Base-by-base conservation (phyloP, 805 yeast species). In the Millerozyma miso region DNA sequence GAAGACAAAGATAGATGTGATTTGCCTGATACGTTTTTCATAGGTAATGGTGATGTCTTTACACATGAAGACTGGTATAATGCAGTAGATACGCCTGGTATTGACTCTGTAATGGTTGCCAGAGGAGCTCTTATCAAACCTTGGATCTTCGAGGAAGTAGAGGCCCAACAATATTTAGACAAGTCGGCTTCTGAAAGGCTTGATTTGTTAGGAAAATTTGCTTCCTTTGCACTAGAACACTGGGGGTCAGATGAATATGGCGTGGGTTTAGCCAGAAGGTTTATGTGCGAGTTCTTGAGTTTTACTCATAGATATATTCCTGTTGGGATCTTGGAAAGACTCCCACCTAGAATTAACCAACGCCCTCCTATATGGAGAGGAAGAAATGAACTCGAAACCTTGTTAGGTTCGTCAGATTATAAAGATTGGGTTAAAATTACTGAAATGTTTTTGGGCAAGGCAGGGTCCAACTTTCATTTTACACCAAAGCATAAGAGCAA, bases 211-310 rank as follows among this genome's bases (percentile, higher is more conserved):
- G 71, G 73, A 49, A 76, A 74, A 40, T 93, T 81, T 59, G 80
- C 95, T 3, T 67, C 81, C 42, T 86, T 70, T 60, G 97, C 99
- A 0, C 73, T 93, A 51, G 88, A 88, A 53, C 98, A 93, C 64
- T 93, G 99, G 98, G 99, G 99, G 4, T 76, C 96, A 0, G 99
- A 93, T 59, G 96, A 88, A 54, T 91, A 83, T 62, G 99, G 99
- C 33, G 77, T 93, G 43, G 84, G 87, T 45, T 80, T 80, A 50
- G 83, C 96, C 12, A 81, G 99, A 63, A 74, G 98, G 55, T 93
- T 80, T 63, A 69, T 91, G 74, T 91, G 97, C 67, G 99, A 93
- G 65, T 93, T 88, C 63, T 71, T 93, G 59, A 85, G 96, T 38
- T 93, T 93, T 64, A 87, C 95, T 53, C 95, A 93, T 60, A 73